Evolutionary conservation across 129 eudicot species (phyloP).

Genomic region (Arctium lappa): DNA sequence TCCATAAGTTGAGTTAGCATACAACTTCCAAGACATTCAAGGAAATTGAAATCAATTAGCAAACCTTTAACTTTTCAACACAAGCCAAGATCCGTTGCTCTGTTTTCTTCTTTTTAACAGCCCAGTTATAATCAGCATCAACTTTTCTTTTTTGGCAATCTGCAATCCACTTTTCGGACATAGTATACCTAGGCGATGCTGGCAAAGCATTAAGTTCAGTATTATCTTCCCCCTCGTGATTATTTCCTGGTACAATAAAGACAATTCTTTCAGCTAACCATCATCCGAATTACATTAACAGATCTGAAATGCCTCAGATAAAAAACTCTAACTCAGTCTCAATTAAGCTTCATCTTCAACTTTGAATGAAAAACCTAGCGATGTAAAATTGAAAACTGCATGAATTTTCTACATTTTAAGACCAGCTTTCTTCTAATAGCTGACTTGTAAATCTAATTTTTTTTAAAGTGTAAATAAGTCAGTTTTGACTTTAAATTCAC

Average conservation of each 20-base stretch:
- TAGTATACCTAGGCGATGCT: constrained; percentile 64
- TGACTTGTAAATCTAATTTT: not conserved
- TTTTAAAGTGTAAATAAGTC: not conserved
- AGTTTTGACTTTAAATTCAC: not conserved
- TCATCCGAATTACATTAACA: constrained; percentile 13
- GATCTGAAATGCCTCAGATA: constrained; percentile 17
- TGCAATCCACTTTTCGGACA: constrained; percentile 78
- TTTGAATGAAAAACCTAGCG: not conserved
- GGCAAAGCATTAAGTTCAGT: constrained; percentile 36
- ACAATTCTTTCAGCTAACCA: constrained; percentile 11
- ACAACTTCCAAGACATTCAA: not conserved
- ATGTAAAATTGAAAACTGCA: not conserved
- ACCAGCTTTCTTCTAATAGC: constrained; percentile 4
- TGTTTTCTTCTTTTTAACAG: constrained; percentile 70
- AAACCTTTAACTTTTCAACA: constrained; percentile 81
- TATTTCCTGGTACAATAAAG: constrained; percentile 38
- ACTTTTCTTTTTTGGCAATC: constrained; percentile 73
- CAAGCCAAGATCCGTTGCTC: constrained; percentile 67
- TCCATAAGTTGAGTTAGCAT: not conserved
- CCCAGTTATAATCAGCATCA: constrained; percentile 55
- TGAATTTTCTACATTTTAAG: not conserved
- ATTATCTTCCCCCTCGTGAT: constrained; percentile 46
- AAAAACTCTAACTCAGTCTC: not conserved
- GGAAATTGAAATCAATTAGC: not conserved
- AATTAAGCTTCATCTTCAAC: not conserved